phyloP scores from a whole-genome alignment of 1,284 basidiomycete species.

The Leccinum pachyderme region DNA sequence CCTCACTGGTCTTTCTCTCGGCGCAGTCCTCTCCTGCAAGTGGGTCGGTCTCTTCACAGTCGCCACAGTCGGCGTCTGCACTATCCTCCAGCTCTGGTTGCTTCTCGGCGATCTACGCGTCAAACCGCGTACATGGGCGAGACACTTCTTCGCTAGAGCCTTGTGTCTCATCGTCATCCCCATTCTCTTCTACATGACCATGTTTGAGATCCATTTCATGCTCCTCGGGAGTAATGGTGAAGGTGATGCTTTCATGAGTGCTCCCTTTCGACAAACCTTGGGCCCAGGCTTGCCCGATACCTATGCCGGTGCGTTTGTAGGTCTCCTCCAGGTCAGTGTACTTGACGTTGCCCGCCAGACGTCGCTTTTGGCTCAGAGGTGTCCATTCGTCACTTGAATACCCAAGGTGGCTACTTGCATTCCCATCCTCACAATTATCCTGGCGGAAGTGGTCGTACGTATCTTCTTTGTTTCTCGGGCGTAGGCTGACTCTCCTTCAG shows the following conservation, averaged over 20 bases:
- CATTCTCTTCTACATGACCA: constrained; percentile 86
- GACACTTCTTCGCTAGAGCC: constrained; percentile 88
- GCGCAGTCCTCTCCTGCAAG: constrained; percentile 92
- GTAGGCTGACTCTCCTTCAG: constrained; percentile 39
- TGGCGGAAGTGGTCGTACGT: constrained; percentile 77
- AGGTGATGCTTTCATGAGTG: constrained; percentile 99
- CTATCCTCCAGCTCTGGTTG: constrained; percentile 86
- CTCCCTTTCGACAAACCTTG: constrained; percentile 96
- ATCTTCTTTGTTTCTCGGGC: neutral
- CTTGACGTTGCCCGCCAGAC: constrained; percentile 47
- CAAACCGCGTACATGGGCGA: constrained; percentile 70
- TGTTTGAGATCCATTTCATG: constrained; percentile 94
- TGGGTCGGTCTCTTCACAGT: constrained; percentile 99
- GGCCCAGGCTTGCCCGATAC: constrained; percentile 92
- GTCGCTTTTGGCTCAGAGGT: constrained; percentile 85
- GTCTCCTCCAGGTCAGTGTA: constrained; percentile 1
- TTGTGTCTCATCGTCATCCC: constrained; percentile 88
- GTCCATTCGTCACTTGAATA: constrained; percentile 88
- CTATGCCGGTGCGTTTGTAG: constrained; percentile 64
- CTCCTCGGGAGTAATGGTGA: constrained; percentile 89
- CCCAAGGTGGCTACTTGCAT: constrained; percentile 97
- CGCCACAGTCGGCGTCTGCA: constrained; percentile 87
- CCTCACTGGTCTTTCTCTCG: constrained; percentile 87
- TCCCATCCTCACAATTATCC: constrained; percentile 93
- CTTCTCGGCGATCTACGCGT: constrained; percentile 88